A percentile compares a stretch with the other conserved stretches of the same genome.
phyloP scores from a whole-genome alignment of 441 rosid species.

The Pelargonium australe region DNA sequence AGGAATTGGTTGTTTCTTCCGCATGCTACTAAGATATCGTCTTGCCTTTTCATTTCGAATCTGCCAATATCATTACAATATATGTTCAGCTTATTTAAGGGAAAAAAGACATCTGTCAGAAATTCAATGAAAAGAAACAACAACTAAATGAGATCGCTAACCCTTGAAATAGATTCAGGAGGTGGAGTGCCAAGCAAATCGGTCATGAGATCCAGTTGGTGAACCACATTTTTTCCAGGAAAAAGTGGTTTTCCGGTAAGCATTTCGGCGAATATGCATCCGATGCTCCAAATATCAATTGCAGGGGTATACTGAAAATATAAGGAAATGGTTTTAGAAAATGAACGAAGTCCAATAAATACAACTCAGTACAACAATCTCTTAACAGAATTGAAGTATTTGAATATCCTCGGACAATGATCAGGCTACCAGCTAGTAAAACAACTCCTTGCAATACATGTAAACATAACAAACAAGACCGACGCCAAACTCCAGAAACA shows the following conservation, averaged over 20 bases:
- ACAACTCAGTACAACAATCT: constrained; percentile 4
- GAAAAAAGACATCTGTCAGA: too few species aligned
- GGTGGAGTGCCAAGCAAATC: constrained; percentile 95
- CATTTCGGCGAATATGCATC: constrained; percentile 99
- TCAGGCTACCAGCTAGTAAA: too few species aligned
- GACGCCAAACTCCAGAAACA: too few species aligned
- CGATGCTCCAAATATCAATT: constrained; percentile 98
- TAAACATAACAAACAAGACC: too few species aligned
- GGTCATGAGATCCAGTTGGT: constrained; percentile 95
- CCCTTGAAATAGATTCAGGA: too few species aligned
- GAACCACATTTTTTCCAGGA: constrained; percentile 98
- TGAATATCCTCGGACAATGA: too few species aligned
- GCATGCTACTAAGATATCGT: constrained; percentile 92
- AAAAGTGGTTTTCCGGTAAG: constrained; percentile 89
- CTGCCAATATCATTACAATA: too few species aligned
- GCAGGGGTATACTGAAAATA: constrained; percentile 83
- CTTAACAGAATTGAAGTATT: too few species aligned
- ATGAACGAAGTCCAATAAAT: background rate
- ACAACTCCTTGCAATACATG: too few species aligned
- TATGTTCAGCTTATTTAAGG: too few species aligned
- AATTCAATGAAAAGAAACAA: too few species aligned
- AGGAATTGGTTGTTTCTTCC: constrained; percentile 76
- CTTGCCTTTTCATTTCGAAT: constrained; percentile 99
- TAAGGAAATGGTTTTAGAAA: background rate
- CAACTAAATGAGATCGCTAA: too few species aligned